Conservation (phyloP, 2,329 filamentous ascomycete genomes). For the Trichoderma gracile region DNA sequence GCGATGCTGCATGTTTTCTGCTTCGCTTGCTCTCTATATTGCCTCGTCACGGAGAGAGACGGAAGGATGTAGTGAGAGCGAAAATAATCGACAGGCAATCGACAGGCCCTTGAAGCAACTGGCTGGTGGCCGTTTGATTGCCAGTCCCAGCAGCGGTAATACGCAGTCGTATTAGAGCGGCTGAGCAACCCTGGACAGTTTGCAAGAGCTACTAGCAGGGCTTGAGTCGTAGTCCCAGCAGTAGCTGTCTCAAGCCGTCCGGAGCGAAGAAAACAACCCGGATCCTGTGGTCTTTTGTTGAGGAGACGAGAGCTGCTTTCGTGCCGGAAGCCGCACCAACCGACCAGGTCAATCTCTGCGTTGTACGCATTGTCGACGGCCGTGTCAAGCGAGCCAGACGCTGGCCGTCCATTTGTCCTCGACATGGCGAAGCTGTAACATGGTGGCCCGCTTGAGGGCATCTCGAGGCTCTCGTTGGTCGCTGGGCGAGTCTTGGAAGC, state of each 20-base stretch:
- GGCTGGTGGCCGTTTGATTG: neutral
- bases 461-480: constrained; percentile 21
- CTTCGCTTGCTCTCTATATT: constrained; percentile 7
- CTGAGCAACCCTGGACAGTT: neutral
- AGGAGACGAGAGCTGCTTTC: neutral
- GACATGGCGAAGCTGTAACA: constrained; percentile 23
- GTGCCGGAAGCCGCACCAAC: constrained; percentile 17
- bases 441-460: constrained; percentile 19
- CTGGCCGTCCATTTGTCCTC: constrained; percentile 14
- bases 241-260: constrained; percentile 1
- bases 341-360: constrained; percentile 22
- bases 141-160: neutral
- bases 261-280: constrained; percentile 21
- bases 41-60: constrained; percentile 1
- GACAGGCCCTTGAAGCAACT: neutral
- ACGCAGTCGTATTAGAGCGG: neutral
- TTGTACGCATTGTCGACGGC: constrained; percentile 21
- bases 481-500: constrained; percentile 20
- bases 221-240: neutral
- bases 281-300: constrained; percentile 12
- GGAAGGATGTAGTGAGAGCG: neutral
- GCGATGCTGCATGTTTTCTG: neutral
- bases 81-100: neutral
- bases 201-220: constrained; percentile 1
- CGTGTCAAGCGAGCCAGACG: constrained; percentile 22